phyloP scores from a whole-genome alignment of 257 asterid genomes.

The Scutellaria baicalensis region DNA sequence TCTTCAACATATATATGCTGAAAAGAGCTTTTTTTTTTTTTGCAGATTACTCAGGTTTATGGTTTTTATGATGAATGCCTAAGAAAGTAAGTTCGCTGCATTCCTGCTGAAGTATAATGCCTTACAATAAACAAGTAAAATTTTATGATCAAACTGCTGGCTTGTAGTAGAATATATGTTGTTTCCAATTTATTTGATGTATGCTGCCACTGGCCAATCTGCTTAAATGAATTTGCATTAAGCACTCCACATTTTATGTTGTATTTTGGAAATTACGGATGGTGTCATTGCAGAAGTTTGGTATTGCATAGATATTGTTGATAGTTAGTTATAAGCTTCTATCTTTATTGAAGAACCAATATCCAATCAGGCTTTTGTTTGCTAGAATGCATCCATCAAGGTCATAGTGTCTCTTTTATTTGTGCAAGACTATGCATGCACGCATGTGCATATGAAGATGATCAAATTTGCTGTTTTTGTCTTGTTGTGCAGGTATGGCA shows the following conservation, averaged over 20 bases:
- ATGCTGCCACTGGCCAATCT: not conserved
- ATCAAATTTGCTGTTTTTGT: not conserved
- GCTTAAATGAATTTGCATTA: not conserved
- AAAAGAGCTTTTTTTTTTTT: not conserved
- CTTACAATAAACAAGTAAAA: not conserved
- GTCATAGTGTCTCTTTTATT: not conserved
- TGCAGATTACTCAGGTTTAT: constrained; percentile 39
- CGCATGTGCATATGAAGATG: not conserved
- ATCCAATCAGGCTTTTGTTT: not conserved
- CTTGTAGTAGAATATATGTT: not conserved
- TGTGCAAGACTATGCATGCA: not conserved
- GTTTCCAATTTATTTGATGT: not conserved
- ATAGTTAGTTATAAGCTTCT: not conserved
- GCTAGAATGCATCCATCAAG: not conserved
- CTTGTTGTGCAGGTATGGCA: constrained; percentile 53
- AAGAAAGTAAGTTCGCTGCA: constrained; percentile 23
- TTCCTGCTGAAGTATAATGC: not conserved
- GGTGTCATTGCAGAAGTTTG: not conserved
- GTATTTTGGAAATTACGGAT: not conserved
- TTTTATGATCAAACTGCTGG: not conserved
- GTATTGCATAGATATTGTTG: not conserved
- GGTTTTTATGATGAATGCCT: constrained; percentile 41
- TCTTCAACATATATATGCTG: not conserved
- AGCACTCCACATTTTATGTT: not conserved
- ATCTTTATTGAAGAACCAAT: not conserved